Evolutionary conservation across 2,329 filamentous ascomycete genomes (phyloP), one percentile per base, ranked within the genome.

Genomic region (Pestalotiopsis sp.): DNA sequence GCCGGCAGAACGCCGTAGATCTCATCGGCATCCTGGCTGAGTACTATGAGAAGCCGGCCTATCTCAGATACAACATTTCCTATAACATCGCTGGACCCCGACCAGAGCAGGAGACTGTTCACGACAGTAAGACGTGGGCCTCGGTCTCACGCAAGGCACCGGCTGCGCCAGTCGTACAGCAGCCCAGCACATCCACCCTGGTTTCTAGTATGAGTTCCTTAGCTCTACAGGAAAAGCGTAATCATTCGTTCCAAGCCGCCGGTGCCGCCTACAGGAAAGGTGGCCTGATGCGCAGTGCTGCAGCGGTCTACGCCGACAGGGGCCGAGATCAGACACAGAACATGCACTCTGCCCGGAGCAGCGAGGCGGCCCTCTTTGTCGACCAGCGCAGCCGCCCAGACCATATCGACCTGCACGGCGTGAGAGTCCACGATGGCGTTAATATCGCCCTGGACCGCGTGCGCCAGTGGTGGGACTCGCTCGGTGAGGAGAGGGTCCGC

Each of bases 391-490:
- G 93, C 65, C 86, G 85, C 0, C 69, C 78, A 1, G 84, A 80
- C 1, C 82, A 85, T 23, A 84, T 97, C 7, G 95, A 98, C 78
- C 83, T 98, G 31, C 95, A 98, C 64, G 94, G 94, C 5, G 89
- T 97, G 4, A 90, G 86, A 59, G 94, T 98, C 1, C 84, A 90
- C 63, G 93, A 97, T 78, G 95, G 92, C 1, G 90, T 94, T 38
- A 86, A 93, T 3, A 97, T 98, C 72, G 90, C 93, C 1, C 86
- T 87, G 38, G 85, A 90, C 61, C 86, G 86, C 49, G 91, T 92
- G 0, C 84, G 87, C 72, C 78, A 77, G 11, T 98, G 95, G 95
- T 98, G 94, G 95, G 82, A 89, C 20, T 81, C 81, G 0, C 81
- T 94, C 9, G 92, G 92, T 1, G 92, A 95, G 76, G 84, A 85